phyloP scores from a whole-genome alignment of 164 flowering plant species.

The Tetracentron sinense region DNA sequence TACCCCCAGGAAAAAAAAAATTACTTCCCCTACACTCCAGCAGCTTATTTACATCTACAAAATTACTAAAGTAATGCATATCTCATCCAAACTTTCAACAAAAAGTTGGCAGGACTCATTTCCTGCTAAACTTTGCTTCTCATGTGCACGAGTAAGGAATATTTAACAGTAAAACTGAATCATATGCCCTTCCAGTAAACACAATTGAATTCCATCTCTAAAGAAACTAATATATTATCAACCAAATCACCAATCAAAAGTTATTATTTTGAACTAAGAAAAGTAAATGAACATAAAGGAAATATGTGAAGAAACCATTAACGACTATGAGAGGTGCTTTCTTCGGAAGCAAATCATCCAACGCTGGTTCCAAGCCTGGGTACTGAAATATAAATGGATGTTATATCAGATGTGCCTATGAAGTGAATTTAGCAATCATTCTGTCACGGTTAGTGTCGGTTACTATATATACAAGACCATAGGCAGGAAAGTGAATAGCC shows the following conservation, averaged over 20 bases:
- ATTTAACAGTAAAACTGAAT: no score
- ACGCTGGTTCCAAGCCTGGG: constrained; percentile 88
- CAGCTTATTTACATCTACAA: no score
- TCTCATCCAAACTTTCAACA: no score
- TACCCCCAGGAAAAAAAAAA: no score
- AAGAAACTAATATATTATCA: constrained; percentile 2
- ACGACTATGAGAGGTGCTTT: constrained; percentile 89
- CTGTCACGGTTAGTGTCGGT: not conserved
- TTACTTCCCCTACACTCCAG: no score
- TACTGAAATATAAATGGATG: constrained; percentile 50
- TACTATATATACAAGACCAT: not conserved
- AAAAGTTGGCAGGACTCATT: no score
- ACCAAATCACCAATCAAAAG: not conserved
- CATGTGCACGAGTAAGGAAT: no score
- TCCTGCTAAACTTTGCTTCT: no score
- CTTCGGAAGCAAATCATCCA: constrained; percentile 95
- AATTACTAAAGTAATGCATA: no score
- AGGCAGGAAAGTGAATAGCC: not conserved
- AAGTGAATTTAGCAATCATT: not conserved
- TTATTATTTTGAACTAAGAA: not conserved
- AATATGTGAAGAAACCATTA: constrained; percentile 51
- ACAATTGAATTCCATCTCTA: no score
- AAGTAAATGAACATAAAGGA: constrained; percentile 4
- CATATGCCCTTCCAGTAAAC: no score
- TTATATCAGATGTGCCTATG: constrained; percentile 1